These are phyloP conservation scores for Pythium oligandrum DNA, from an alignment of 352 stramenopile species.

Conservation along the genomic window DNA sequence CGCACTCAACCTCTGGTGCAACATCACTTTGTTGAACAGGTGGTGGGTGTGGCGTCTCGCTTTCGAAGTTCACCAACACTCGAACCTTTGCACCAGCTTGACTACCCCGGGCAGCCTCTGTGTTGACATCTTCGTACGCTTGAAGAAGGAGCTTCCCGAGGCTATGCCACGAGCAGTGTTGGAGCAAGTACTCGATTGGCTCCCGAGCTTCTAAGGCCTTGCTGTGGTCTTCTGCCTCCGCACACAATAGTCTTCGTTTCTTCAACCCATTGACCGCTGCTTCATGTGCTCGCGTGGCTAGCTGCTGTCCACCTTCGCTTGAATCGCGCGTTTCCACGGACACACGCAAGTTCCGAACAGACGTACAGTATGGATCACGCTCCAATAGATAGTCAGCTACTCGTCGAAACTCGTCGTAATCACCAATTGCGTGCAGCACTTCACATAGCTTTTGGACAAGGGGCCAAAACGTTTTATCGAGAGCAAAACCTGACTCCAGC, in stretches of 20 bases:
- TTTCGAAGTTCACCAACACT: too few relatives aligned
- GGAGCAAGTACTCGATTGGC: slow-evolving; percentile 34
- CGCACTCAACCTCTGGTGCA: too few relatives aligned
- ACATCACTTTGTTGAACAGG: too few relatives aligned
- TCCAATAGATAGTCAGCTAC: slow-evolving; percentile 39
- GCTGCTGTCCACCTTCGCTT: slow-evolving; percentile 13
- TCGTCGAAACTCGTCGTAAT: slow-evolving; percentile 39
- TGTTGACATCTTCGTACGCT: slow-evolving; percentile 46
- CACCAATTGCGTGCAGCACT: slow-evolving; percentile 51
- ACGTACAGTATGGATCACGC: slow-evolving; percentile 39
- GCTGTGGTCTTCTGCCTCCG: neutral
- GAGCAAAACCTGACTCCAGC: slow-evolving; percentile 51
- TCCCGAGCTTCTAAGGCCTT: neutral
- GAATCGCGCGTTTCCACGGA: too few relatives aligned
- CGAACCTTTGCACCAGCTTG: too few relatives aligned
- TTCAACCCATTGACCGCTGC: neutral
- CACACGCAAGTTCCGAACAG: slow-evolving; percentile 3
- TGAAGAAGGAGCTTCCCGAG: slow-evolving; percentile 58
- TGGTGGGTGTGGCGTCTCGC: too few relatives aligned
- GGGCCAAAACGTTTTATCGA: slow-evolving; percentile 63
- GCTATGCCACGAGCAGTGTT: slow-evolving; percentile 38
- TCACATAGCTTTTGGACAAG: slow-evolving; percentile 50
- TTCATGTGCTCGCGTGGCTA: neutral
- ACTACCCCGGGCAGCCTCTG: too few relatives aligned
- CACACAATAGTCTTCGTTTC: neutral